phyloP scores from a whole-genome alignment of 176 grass and related monocot species.

The Oryza glaberrima region DNA sequence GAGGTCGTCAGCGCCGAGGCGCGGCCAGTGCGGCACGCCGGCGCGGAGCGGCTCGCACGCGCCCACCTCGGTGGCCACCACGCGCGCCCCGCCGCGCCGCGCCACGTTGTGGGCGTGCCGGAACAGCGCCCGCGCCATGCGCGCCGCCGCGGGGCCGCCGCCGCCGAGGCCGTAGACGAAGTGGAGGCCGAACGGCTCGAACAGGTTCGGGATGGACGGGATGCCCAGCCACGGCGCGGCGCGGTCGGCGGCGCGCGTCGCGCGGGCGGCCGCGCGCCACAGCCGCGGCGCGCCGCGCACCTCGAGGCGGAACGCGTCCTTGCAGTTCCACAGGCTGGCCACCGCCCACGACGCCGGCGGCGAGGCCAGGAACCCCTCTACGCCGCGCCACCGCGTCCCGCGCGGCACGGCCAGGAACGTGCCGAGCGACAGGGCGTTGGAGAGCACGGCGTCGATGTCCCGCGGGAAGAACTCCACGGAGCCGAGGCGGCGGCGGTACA shows the following conservation, averaged over 20 bases:
- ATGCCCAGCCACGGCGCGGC: conserved; percentile 55
- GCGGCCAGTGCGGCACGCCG: conserved; percentile 65
- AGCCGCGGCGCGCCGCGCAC: conserved; percentile 51
- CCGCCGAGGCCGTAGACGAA: conserved; percentile 65
- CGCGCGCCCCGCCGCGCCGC: conserved; percentile 25
- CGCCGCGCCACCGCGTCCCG: conserved; percentile 20
- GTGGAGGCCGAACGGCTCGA: conserved; percentile 65
- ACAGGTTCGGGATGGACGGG: conserved; percentile 70
- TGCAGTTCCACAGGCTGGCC: conserved; percentile 78
- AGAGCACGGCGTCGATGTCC: conserved; percentile 74
- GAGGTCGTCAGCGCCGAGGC: conserved; percentile 70
- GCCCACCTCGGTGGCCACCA: conserved; percentile 63
- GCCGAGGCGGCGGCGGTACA: conserved; percentile 51
- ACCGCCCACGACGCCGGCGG: conserved; percentile 65
- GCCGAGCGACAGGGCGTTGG: conserved; percentile 61
- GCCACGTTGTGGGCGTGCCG: conserved; percentile 63
- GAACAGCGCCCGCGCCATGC: conserved; percentile 46
- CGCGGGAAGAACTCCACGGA: conserved; percentile 77
- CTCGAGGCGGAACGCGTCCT: conserved; percentile 65
- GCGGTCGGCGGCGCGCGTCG: conserved; percentile 51
- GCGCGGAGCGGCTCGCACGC: conserved; percentile 35
- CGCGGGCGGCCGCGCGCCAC: conserved; percentile 34
- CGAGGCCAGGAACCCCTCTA: conserved; percentile 25
- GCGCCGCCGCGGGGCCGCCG: conserved; percentile 33
- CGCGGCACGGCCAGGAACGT: conserved; percentile 58